Conservation (phyloP, 2,329 filamentous ascomycete genomes). For the Plenodomus biglobosus region DNA sequence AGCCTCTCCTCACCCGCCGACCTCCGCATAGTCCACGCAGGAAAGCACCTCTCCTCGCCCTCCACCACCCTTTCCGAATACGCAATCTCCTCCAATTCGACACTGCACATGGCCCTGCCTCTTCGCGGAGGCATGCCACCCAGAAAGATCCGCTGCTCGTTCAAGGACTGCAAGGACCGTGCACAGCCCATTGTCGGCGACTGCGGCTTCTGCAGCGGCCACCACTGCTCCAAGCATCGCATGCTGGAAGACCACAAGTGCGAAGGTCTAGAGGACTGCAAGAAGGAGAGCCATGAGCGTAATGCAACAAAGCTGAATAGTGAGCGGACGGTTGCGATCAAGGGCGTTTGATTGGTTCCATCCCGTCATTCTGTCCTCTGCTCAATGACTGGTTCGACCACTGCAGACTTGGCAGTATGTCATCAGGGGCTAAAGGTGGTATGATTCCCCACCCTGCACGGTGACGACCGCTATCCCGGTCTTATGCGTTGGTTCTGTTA, state of each 20-base stretch:
- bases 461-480: too few relatives aligned
- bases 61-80: slow-evolving; percentile 50
- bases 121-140: slow-evolving; percentile 61
- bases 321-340: slow-evolving; percentile 92
- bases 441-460: too few relatives aligned
- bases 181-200: slow-evolving; percentile 95
- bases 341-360: slow-evolving; percentile 66
- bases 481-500: too few relatives aligned
- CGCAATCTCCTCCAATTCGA: slow-evolving; percentile 54
- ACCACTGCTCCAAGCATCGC: slow-evolving; percentile 93
- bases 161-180: slow-evolving; percentile 83
- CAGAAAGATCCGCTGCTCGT: slow-evolving; percentile 81
- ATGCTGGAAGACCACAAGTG: slow-evolving; percentile 95
- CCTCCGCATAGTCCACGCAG: slow-evolving; percentile 60
- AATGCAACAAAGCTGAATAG: slow-evolving; percentile 91
- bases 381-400: too few relatives aligned
- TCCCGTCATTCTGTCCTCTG: too few relatives aligned
- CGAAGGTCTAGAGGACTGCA: slow-evolving; percentile 90
- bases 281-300: slow-evolving; percentile 92
- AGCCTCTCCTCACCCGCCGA: slow-evolving; percentile 51
- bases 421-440: too few relatives aligned
- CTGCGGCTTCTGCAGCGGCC: slow-evolving; percentile 90
- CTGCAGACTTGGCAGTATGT: too few relatives aligned
- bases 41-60: slow-evolving; percentile 55
- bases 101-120: slow-evolving; percentile 58